Percentiles rank a stretch among this genome's conserved stretches.
Evolutionary conservation across 805 yeast species (phyloP).

Genomic region (Grigorovia transvaalensis): DNA sequence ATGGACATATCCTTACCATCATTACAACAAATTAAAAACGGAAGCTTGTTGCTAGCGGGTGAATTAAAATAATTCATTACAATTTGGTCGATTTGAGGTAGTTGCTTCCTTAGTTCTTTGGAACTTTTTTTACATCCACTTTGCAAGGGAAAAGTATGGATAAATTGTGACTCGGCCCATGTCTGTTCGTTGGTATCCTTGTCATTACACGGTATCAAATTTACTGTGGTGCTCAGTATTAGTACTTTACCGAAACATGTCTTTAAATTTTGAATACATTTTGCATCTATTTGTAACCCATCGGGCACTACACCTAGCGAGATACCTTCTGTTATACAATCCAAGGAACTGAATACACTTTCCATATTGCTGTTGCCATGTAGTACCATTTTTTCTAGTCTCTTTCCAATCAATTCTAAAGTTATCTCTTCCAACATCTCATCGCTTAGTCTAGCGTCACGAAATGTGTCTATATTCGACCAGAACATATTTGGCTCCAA

Average conservation of each 20-base stretch:
- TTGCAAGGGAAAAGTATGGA: slow-evolving; percentile 14
- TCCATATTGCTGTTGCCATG: neutral
- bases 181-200: slow-evolving; percentile 5
- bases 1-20: slow-evolving; percentile 57
- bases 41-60: slow-evolving; percentile 5
- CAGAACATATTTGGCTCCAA: slow-evolving; percentile 50
- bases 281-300: slow-evolving; percentile 6
- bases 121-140: slow-evolving; percentile 55
- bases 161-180: slow-evolving; percentile 24
- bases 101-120: slow-evolving; percentile 39
- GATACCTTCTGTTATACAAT: slow-evolving; percentile 14
- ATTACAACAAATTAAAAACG: slow-evolving; percentile 45
- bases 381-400: neutral
- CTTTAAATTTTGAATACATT: slow-evolving; percentile 5
- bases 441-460: slow-evolving; percentile 23
- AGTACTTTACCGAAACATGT: slow-evolving; percentile 10
- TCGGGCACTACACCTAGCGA: slow-evolving; percentile 15
- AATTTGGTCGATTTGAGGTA: slow-evolving; percentile 30
- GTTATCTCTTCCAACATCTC: slow-evolving; percentile 18
- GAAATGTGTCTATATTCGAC: slow-evolving; percentile 31
- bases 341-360: slow-evolving; percentile 9
- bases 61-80: slow-evolving; percentile 5
- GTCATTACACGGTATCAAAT: slow-evolving; percentile 2
- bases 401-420: neutral
- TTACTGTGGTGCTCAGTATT: slow-evolving; percentile 13